Percentiles rank a stretch among this genome's conserved stretches.
Evolutionary conservation across 2,329 filamentous ascomycete genomes (phyloP).

Genomic region (Epichloe bromicola): DNA sequence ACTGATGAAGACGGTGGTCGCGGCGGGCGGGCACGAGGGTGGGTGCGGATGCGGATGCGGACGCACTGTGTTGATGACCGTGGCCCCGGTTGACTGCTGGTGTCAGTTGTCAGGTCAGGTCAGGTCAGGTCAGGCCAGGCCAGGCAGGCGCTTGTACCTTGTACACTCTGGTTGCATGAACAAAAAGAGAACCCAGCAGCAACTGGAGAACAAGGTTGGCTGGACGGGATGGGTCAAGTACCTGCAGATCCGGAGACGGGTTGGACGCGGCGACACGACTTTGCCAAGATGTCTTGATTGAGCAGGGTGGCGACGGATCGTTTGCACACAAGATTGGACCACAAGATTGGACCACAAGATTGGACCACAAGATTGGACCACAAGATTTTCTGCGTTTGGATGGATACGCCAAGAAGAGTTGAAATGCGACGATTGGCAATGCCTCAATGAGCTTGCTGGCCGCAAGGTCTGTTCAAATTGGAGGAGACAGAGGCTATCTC

Average conservation of each 20-base stretch:
- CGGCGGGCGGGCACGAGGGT: not conserved
- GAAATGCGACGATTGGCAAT: not conserved
- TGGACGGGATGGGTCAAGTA: slow-evolving; percentile 7
- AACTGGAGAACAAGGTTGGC: not conserved
- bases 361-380: too few relatives aligned
- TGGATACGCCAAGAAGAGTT: not conserved
- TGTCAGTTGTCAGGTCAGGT: slow-evolving; percentile 1
- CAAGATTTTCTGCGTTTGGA: not conserved
- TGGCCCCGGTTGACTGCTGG: not conserved
- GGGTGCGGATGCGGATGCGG: slow-evolving; percentile 3
- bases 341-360: not conserved
- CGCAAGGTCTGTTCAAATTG: not conserved
- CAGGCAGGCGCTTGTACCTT: not conserved
- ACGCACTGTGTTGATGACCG: slow-evolving; percentile 1
- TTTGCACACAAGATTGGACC: not conserved
- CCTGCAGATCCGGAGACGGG: slow-evolving; percentile 12
- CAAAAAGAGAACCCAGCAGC: not conserved
- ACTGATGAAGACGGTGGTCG: not conserved
- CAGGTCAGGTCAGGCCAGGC: not conserved
- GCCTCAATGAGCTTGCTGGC: slow-evolving; percentile 1
- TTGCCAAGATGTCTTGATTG: not conserved
- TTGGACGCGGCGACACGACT: slow-evolving; percentile 2
- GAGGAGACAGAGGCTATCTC: not conserved
- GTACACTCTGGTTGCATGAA: not conserved
- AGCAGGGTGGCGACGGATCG: not conserved